phyloP scores from a whole-genome alignment of 2,329 filamentous ascomycete genomes.

The Fusarium compactum region DNA sequence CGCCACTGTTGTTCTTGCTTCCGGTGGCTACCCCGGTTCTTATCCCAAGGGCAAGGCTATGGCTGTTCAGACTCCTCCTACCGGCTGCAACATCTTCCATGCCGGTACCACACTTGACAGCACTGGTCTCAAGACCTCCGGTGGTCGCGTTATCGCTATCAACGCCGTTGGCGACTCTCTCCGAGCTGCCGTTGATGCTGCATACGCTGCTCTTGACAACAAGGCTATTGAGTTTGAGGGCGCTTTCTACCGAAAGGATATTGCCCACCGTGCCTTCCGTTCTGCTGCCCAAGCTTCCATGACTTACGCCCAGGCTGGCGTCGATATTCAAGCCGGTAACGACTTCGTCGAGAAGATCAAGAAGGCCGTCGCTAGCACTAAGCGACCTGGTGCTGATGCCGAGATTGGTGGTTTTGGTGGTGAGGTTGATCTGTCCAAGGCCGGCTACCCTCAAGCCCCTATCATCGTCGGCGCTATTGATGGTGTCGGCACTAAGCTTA shows the following conservation, averaged over 20 bases:
- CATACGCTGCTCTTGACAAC: constrained; percentile 84
- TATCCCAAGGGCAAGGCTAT: constrained; percentile 83
- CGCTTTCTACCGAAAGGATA: constrained; percentile 94
- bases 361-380: constrained; percentile 85
- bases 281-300: constrained; percentile 65
- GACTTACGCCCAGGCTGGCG: constrained; percentile 93
- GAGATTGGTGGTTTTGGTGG: constrained; percentile 97
- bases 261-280: constrained; percentile 81
- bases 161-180: constrained; percentile 80
- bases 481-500: constrained; percentile 95
- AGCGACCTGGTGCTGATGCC: constrained; percentile 87
- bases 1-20: constrained; percentile 92
- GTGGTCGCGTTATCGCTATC: constrained; percentile 93
- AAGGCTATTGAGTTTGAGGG: constrained; percentile 80
- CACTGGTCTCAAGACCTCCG: constrained; percentile 77
- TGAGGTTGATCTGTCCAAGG: constrained; percentile 68
- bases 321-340: constrained; percentile 95
- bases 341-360: constrained; percentile 94
- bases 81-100: constrained; percentile 82
- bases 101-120: constrained; percentile 81
- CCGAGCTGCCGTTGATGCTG: constrained; percentile 84
- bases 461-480: constrained; percentile 95
- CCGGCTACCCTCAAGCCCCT: constrained; percentile 79
- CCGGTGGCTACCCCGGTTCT: constrained; percentile 87
- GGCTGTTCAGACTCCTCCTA: constrained; percentile 59